phyloP scores from a whole-genome alignment of 768 basidiomycete genomes.

The Tricholoma saponaceum region DNA sequence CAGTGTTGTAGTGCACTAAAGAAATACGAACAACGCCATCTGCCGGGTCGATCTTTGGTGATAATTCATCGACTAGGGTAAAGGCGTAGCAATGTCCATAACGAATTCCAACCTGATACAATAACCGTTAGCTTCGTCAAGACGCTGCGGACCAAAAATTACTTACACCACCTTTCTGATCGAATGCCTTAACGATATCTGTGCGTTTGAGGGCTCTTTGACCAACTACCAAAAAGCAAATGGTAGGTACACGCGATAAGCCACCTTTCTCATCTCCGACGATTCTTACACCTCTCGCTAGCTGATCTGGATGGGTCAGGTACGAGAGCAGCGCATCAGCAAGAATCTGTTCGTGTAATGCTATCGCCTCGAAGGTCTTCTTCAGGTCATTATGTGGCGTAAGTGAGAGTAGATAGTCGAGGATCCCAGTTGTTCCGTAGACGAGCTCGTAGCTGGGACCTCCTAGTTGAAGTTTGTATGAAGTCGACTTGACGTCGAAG shows the following conservation, averaged over 20 bases:
- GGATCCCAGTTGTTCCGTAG: constrained; percentile 54
- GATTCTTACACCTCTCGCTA: constrained; percentile 57
- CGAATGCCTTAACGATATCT: constrained; percentile 62
- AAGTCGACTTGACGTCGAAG: constrained; percentile 38
- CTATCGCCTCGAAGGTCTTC: constrained; percentile 54
- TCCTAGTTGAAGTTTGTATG: constrained; percentile 69
- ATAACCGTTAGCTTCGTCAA: background rate
- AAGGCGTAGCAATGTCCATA: constrained; percentile 80
- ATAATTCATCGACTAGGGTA: constrained; percentile 47
- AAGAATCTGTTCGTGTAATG: constrained; percentile 56
- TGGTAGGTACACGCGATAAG: constrained; percentile 54
- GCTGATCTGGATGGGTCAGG: constrained; percentile 45
- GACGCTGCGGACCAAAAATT: background rate
- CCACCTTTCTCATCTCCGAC: constrained; percentile 54
- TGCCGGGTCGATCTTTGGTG: constrained; percentile 51
- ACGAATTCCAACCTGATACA: constrained; percentile 64
- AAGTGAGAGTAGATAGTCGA: constrained; percentile 61
- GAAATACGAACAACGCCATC: constrained; percentile 76
- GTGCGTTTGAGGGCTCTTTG: constrained; percentile 51
- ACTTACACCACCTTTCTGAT: constrained; percentile 59
- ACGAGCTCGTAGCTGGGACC: constrained; percentile 74
- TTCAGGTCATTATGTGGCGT: constrained; percentile 43
- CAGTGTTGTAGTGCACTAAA: constrained; percentile 76
- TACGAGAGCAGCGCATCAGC: constrained; percentile 49
- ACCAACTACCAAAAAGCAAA: constrained; percentile 68